These are phyloP conservation scores for Dothistroma septosporum DNA, from an alignment of 2,329 filamentous ascomycete genomes.

Conservation along the genomic window DNA sequence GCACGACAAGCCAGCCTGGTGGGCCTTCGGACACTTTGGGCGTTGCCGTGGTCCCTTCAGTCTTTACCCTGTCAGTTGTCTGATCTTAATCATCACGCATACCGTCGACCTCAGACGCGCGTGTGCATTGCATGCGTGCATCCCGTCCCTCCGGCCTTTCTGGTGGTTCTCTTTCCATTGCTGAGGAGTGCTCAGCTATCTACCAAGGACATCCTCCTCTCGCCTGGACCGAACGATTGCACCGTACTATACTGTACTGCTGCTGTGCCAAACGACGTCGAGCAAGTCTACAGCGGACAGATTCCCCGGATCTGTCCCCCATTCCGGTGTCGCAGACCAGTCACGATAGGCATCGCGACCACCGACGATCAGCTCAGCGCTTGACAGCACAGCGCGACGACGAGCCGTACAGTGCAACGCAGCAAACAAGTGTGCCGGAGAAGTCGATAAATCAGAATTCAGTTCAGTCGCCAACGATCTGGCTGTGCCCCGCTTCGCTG, in stretches of 20 bases:
- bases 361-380: constrained; percentile 9
- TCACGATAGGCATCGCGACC: neutral
- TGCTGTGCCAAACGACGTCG: constrained; percentile 5
- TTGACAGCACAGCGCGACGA: constrained; percentile 16
- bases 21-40: constrained; percentile 5
- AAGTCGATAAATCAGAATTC: constrained; percentile 3
- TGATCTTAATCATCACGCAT: constrained; percentile 11
- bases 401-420: constrained; percentile 3
- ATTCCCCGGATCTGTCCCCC: neutral
- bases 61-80: constrained; percentile 10
- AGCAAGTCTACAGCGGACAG: neutral
- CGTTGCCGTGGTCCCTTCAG: neutral
- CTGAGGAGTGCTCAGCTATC: neutral
- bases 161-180: neutral
- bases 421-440: constrained; percentile 6
- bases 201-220: neutral
- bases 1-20: constrained; percentile 21
- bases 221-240: neutral
- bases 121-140: constrained; percentile 23
- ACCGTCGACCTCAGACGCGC: constrained; percentile 13
- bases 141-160: constrained; percentile 4
- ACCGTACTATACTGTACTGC: neutral
- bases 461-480: neutral
- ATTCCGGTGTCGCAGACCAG: constrained; percentile 6
- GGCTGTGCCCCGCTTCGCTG: constrained; percentile 25